A percentile compares a stretch with the other conserved stretches of the same genome.
These are phyloP conservation scores for Verticillium isaacii DNA, from an alignment of 2,329 filamentous ascomycete genomes.

Conservation along the genomic window DNA sequence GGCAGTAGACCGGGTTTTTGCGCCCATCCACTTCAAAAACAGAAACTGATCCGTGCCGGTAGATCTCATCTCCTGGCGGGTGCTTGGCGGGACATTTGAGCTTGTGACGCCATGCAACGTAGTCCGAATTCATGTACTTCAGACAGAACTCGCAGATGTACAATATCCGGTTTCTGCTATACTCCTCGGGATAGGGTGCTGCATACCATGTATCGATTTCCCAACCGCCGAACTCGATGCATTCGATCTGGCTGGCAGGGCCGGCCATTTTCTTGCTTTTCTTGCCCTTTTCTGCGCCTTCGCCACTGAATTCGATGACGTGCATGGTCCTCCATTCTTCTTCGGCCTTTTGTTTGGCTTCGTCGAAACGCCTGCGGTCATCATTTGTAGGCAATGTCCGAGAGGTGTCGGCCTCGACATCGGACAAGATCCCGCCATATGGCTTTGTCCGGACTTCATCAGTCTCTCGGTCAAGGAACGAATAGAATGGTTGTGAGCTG, in stretches of 20 bases:
- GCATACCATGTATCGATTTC: conserved; percentile 99
- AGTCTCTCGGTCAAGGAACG: conserved; percentile 81
- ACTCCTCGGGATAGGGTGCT: conserved; percentile 96
- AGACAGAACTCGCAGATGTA: conserved; percentile 99
- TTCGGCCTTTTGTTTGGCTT: conserved; percentile 85
- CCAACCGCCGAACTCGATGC: conserved; percentile 95
- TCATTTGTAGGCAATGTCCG: conserved; percentile 76
- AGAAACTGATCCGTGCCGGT: conserved; percentile 82
- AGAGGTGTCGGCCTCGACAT: conserved; percentile 85
- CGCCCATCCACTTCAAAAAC: conserved; percentile 98
- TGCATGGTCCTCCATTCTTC: conserved; percentile 76
- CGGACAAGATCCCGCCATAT: conserved; percentile 87
- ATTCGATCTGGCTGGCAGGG: conserved; percentile 93
- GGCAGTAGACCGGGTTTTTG: conserved; percentile 97
- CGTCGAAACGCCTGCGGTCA: conserved; percentile 83
- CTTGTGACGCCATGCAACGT: conserved; percentile 96
- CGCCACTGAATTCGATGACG: conserved; percentile 58
- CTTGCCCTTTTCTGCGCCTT: conserved; percentile 47
- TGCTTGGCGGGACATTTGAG: conserved; percentile 95
- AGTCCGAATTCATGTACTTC: conserved; percentile 99
- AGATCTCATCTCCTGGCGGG: conserved; percentile 96
- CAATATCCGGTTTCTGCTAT: conserved; percentile 92
- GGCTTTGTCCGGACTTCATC: conserved; percentile 90
- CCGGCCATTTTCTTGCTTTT: conserved; percentile 73
- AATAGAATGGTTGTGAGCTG: conserved; percentile 71